phyloP scores from a whole-genome alignment of 148 eudicot species.

The Spergularia bocconei region DNA sequence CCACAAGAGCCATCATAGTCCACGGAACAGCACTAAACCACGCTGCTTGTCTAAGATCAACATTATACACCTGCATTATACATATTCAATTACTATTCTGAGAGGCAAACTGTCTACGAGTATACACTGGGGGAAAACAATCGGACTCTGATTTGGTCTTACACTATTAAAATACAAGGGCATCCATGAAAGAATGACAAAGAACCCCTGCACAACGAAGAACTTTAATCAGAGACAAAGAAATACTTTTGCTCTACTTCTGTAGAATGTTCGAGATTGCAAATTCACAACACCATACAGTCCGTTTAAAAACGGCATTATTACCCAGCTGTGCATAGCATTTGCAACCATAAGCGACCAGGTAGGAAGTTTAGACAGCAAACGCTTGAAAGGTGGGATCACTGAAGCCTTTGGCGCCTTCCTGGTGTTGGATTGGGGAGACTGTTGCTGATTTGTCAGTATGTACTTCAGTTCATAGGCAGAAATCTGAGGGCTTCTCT shows the following conservation, averaged over 20 bases:
- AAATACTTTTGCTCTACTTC: background rate
- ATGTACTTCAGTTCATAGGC: slow-evolving; percentile 68
- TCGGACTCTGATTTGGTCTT: slow-evolving; percentile 21
- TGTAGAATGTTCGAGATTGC: background rate
- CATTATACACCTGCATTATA: slow-evolving; percentile 65
- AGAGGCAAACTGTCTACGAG: background rate
- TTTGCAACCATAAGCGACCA: slow-evolving; percentile 92
- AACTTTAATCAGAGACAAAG: background rate
- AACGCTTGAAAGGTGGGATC: slow-evolving; percentile 73
- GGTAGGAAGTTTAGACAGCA: slow-evolving; percentile 79
- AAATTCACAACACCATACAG: background rate
- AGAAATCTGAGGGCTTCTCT: slow-evolving; percentile 70
- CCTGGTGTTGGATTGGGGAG: slow-evolving; percentile 26
- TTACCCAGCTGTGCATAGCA: slow-evolving; percentile 97
- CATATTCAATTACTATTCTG: background rate
- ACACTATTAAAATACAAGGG: slow-evolving; percentile 86
- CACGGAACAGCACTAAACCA: slow-evolving; percentile 99
- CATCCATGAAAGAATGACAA: slow-evolving; percentile 95
- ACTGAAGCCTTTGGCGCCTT: slow-evolving; percentile 36
- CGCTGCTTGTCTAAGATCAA: slow-evolving; percentile 91
- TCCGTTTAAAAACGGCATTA: background rate
- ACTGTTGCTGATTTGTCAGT: slow-evolving; percentile 38
- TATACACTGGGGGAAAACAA: background rate
- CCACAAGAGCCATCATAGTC: slow-evolving; percentile 87
- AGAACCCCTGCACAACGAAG: slow-evolving; percentile 70